phyloP scores from a whole-genome alignment of 805 yeast species.

The Saturnispora halmiae region DNA sequence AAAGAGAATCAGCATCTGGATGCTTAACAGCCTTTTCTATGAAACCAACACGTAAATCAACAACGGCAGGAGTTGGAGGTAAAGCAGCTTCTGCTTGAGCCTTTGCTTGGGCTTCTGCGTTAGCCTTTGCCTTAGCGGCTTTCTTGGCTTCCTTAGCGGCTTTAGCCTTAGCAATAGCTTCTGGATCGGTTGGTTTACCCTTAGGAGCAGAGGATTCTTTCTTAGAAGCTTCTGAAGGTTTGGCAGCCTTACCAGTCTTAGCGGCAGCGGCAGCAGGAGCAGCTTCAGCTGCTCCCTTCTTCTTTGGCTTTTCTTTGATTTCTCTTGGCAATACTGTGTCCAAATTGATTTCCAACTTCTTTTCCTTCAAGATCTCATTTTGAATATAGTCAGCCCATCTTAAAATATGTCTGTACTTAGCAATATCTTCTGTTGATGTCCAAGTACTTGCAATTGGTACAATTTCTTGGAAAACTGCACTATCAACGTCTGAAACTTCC shows the following conservation, averaged over 20 bases:
- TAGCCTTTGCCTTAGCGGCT: conserved; percentile 46
- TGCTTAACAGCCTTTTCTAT: conserved; percentile 94
- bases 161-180: conserved; percentile 25
- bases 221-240: conserved; percentile 13
- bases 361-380: conserved; percentile 36
- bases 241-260: too few species aligned
- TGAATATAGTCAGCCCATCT: conserved; percentile 93
- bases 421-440: conserved; percentile 45
- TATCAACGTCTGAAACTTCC: conserved; percentile 61
- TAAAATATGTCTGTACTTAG: conserved; percentile 67
- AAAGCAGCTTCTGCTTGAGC: conserved; percentile 48
- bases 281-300: conserved; percentile 21
- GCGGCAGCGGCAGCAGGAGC: conserved; percentile 14
- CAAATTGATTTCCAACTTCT: conserved; percentile 47
- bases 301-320: conserved; percentile 31
- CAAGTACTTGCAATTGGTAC: conserved; percentile 52
- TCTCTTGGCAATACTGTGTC: conserved; percentile 59
- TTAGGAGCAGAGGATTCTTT: conserved; percentile 13
- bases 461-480: conserved; percentile 55
- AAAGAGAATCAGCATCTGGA: conserved; percentile 95
- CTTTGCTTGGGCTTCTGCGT: conserved; percentile 44
- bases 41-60: conserved; percentile 92
- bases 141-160: conserved; percentile 34
- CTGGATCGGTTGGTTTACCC: conserved; percentile 25
- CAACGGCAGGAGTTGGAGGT: conserved; percentile 71